Evolutionary conservation across 805 yeast species (phyloP), one percentile per base, ranked within the genome.

Genomic region (Saturnispora galanensis): DNA sequence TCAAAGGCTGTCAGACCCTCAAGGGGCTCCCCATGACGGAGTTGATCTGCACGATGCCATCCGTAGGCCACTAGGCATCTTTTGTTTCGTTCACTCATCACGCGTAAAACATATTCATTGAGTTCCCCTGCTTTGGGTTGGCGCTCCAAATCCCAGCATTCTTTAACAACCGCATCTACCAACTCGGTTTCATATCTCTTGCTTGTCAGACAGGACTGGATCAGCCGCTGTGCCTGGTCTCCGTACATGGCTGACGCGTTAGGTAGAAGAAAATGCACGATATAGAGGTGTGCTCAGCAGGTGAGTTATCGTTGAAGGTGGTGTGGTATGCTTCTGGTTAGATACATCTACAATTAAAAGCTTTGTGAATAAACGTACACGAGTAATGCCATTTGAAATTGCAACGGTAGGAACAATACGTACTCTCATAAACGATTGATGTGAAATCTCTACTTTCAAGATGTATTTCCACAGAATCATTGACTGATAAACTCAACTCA

Each of bases 31-130:
- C 52, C 53, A 47, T 68, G 52, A 76, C 87, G 30, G 69, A 62
- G 54, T 76, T 79, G 33, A 76, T 73, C 97, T 96, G 89, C 2
- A 77, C 76, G 52, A 79, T 60, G 45, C 76, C 77, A 46, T 73
- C 84, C 36, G 57, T 93, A 88, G 0, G 95, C 96, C 42, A 93
- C 59, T 32, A 93, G 58, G 60, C 97, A 87, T 42, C 98, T 67
- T 60, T 93, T 94, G 66, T 94, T 89, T 12, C 45, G 33, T 37
- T 31, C 39, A 13, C 31, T n/a, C 5, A 35, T 26, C 28, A 31
- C 45, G 8, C 33, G 18, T n/a, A 42, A 16, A 31, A 36, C 37
- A n/a, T 36, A 36, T 17, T 40, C 37, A 10, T 37, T 40, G 12
- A 40, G 34, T 15, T 30, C 42, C 9, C 34, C 42, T 4, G 32